Conservation (phyloP, 257 asterid genomes). For the Lycium barbarum region DNA sequence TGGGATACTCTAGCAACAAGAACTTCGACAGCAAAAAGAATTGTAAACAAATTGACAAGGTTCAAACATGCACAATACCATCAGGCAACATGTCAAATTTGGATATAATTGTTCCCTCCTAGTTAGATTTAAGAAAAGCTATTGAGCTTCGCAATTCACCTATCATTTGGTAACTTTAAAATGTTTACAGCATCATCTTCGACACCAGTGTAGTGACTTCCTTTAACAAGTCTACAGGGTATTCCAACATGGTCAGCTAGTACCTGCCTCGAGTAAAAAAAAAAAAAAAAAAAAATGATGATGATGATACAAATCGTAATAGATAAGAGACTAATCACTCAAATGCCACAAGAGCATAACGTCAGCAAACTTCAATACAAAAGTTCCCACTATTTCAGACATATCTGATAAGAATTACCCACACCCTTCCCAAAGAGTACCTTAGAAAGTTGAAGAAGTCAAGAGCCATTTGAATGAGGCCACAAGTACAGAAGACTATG, state of each 20-base stretch:
- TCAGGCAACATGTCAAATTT: neutral
- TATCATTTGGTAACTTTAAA: conserved; percentile 80
- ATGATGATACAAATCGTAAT: conserved; percentile 7
- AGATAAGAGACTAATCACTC: neutral
- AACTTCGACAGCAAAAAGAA: neutral
- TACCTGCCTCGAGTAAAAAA: conserved; percentile 63
- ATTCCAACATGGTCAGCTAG: conserved; percentile 91
- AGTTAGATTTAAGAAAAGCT: conserved; percentile 14
- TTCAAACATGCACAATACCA: neutral
- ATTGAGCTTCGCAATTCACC: conserved; percentile 54
- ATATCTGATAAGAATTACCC: neutral
- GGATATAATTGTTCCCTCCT: conserved; percentile 7
- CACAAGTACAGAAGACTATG: conserved; percentile 15
- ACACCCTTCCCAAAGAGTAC: conserved; percentile 7
- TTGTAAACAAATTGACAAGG: neutral
- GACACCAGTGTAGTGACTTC: conserved; percentile 90
- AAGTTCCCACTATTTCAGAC: neutral
- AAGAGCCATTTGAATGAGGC: neutral
- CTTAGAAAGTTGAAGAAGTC: neutral
- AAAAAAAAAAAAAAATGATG: conserved; percentile 26
- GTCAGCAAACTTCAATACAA: conserved; percentile 1
- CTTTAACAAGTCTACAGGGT: conserved; percentile 93
- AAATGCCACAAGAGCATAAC: neutral
- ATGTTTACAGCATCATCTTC: conserved; percentile 96
- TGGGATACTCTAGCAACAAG: neutral